phyloP scores from a whole-genome alignment of 306 rosid genomes.

The Hippophae rhamnoides region DNA sequence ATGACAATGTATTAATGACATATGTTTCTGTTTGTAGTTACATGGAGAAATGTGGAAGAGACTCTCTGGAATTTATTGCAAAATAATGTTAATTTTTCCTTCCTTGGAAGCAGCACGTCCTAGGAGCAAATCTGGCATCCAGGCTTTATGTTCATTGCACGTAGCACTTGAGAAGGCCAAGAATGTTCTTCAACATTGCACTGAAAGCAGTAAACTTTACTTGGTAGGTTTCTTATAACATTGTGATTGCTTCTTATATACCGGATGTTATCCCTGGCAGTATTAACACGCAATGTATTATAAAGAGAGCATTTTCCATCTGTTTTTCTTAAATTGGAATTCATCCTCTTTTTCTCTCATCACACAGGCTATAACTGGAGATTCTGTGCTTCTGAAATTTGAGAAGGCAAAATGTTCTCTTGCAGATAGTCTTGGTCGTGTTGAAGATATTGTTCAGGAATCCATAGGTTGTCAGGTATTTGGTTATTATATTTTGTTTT shows the following conservation, averaged over 20 bases:
- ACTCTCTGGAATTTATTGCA: slow-evolving; percentile 66
- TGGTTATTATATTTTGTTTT: slow-evolving; percentile 7
- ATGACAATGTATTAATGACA: background rate
- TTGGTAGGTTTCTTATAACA: slow-evolving; percentile 46
- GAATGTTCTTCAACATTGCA: slow-evolving; percentile 83
- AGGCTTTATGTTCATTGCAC: slow-evolving; percentile 87
- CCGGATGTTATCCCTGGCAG: no score
- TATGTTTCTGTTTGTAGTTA: slow-evolving; percentile 45
- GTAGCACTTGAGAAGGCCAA: slow-evolving; percentile 87
- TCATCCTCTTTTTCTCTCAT: background rate
- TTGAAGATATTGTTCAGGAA: slow-evolving; percentile 85
- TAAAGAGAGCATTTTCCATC: no score
- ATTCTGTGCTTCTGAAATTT: slow-evolving; percentile 80
- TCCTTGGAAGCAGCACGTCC: slow-evolving; percentile 96
- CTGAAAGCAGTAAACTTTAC: slow-evolving; percentile 88
- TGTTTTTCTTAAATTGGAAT: no score
- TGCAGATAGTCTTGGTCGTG: slow-evolving; percentile 72
- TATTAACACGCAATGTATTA: no score
- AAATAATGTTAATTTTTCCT: slow-evolving; percentile 71
- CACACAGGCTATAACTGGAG: slow-evolving; percentile 90
- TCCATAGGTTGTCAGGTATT: slow-evolving; percentile 90
- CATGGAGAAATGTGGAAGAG: slow-evolving; percentile 93
- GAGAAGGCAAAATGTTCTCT: slow-evolving; percentile 83
- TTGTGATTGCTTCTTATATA: background rate
- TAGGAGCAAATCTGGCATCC: slow-evolving; percentile 88